These are phyloP conservation scores for Ceraceosorus guamensis DNA, from an alignment of 1,284 basidiomycete species.

Conservation along the genomic window DNA sequence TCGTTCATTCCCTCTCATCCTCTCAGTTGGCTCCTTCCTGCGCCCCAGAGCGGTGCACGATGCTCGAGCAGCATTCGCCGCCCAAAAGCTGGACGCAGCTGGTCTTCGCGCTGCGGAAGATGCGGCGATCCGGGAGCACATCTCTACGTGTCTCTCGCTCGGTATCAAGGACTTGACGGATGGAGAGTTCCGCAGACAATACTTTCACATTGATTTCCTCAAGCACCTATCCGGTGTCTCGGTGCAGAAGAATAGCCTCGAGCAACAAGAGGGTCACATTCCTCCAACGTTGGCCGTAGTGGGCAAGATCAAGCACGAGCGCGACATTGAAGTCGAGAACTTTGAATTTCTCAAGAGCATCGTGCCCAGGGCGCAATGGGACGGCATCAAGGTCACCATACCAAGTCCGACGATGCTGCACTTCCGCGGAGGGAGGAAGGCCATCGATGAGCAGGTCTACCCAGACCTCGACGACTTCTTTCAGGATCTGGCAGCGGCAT, in stretches of 20 bases:
- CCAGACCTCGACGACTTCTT: conserved; percentile 66
- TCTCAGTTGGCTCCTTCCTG: conserved; percentile 51
- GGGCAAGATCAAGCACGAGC: conserved; percentile 33
- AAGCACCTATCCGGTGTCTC: conserved; percentile 29
- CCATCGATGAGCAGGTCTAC: conserved; percentile 54
- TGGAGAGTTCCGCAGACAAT: conserved; percentile 53
- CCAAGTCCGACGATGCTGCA: conserved; percentile 56
- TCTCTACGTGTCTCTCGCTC: conserved; percentile 55
- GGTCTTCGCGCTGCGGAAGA: conserved; percentile 56
- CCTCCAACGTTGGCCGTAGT: conserved; percentile 48
- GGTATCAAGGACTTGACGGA: conserved; percentile 59
- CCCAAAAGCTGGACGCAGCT: conserved; percentile 50
- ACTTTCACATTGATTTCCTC: conserved; percentile 23
- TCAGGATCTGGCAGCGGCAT: conserved; percentile 63
- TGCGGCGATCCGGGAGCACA: conserved; percentile 55
- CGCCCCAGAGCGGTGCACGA: conserved; percentile 56
- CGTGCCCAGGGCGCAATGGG: conserved; percentile 33
- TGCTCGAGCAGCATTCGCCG: conserved; percentile 52
- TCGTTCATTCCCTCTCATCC: too few species aligned
- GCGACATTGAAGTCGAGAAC: conserved; percentile 45
- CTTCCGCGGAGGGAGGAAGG: conserved; percentile 29
- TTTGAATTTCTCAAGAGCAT: conserved; percentile 44
- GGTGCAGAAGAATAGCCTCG: conserved; percentile 28
- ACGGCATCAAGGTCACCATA: conserved; percentile 64
- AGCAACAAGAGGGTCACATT: conserved; percentile 23